These are phyloP conservation scores for Rhizopus microsporus DNA, from an alignment of 371 early-diverging fungal genomes.

Conservation along the genomic window DNA sequence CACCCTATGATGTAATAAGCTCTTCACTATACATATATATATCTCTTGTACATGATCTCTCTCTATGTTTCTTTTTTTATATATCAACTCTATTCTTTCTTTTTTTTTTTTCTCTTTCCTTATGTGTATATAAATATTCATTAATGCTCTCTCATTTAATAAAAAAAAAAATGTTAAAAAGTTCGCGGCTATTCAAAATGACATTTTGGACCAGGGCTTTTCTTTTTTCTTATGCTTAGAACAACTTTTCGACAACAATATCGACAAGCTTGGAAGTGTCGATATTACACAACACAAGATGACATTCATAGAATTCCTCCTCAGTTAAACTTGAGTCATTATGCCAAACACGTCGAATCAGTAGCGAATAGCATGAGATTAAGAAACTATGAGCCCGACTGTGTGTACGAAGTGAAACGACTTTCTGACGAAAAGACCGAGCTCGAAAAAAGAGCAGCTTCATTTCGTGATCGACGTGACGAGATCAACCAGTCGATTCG, in stretches of 20 bases:
- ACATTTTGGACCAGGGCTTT: no score
- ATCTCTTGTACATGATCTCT: not conserved
- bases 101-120: not conserved
- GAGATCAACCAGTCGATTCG: constrained; percentile 20
- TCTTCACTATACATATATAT: not conserved
- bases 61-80: not conserved
- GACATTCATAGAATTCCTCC: constrained; percentile 40
- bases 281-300: not conserved
- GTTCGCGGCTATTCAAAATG: not conserved
- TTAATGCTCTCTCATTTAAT: not conserved
- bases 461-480: constrained; percentile 15
- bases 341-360: constrained; percentile 52
- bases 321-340: constrained; percentile 62
- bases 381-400: constrained; percentile 54
- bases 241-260: no score
- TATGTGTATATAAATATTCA: constrained; percentile 6
- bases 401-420: constrained; percentile 42
- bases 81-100: not conserved
- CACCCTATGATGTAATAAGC: constrained; percentile 25
- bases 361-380: constrained; percentile 55
- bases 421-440: constrained; percentile 53
- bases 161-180: not conserved
- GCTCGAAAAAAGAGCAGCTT: constrained; percentile 1
- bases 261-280: no score
- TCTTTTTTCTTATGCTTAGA: no score